phyloP scores from a whole-genome alignment of 2,329 filamentous ascomycete species.

The Penicillium sp. region DNA sequence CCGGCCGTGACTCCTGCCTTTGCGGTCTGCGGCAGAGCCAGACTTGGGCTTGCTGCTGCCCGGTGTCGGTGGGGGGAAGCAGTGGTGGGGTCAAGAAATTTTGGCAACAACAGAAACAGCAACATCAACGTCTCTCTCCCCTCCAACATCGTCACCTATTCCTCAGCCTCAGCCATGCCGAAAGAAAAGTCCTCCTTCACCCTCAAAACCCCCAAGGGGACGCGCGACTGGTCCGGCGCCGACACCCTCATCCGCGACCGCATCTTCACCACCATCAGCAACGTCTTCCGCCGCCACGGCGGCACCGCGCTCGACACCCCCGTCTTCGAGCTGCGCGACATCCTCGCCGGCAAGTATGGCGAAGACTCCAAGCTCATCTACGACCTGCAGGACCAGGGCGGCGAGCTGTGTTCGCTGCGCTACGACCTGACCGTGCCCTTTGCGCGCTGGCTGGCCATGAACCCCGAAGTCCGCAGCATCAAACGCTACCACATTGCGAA shows the following conservation, averaged over 20 bases:
- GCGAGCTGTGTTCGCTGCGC: slow-evolving; percentile 76
- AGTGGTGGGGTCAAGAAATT: slow-evolving; percentile 14
- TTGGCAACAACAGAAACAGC: slow-evolving; percentile 6
- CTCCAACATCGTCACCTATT: slow-evolving; percentile 13
- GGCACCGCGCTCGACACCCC: slow-evolving; percentile 74
- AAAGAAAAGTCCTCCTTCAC: slow-evolving; percentile 48
- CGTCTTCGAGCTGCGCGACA: slow-evolving; percentile 83
- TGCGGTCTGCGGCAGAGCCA: slow-evolving; percentile 26
- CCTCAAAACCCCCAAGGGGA: slow-evolving; percentile 87
- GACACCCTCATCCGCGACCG: slow-evolving; percentile 77
- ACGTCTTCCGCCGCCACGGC: slow-evolving; percentile 80
- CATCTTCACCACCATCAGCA: slow-evolving; percentile 71
- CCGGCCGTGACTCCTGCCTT: slow-evolving; percentile 19
- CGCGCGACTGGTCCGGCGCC: slow-evolving; percentile 77
- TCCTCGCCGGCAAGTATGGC: slow-evolving; percentile 84
- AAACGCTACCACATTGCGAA: slow-evolving; percentile 96
- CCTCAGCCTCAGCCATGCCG: slow-evolving; percentile 8
- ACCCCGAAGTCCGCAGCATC: slow-evolving; percentile 73
- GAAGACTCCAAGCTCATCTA: slow-evolving; percentile 92
- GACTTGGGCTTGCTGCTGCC: slow-evolving; percentile 20
- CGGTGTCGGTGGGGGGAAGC: slow-evolving; percentile 16
- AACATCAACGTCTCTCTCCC: slow-evolving; percentile 16
- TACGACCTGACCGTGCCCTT: slow-evolving; percentile 90
- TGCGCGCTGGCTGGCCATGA: slow-evolving; percentile 90
- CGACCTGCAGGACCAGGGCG: slow-evolving; percentile 81